Percentiles rank a stretch among this genome's conserved stretches.
These are phyloP conservation scores for Aspergillus avenaceus DNA, from an alignment of 495 filamentous ascomycete genomes.

Conservation along the genomic window DNA sequence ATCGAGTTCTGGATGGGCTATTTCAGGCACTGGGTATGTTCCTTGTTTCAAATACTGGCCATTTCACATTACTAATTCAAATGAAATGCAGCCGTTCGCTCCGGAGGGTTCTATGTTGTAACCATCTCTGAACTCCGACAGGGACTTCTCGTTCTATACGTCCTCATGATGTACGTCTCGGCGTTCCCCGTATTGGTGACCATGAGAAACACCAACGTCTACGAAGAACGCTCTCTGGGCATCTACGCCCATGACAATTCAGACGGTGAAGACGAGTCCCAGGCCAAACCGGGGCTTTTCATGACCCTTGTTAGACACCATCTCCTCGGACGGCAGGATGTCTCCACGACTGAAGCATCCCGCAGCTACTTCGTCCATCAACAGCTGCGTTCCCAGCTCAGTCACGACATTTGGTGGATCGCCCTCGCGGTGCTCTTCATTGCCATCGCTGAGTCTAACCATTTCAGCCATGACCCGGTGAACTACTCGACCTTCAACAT, in stretches of 20 bases:
- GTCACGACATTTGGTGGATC: constrained; percentile 87
- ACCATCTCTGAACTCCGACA: constrained; percentile 65
- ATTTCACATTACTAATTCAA: constrained; percentile 6
- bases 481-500: constrained; percentile 79
- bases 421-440: constrained; percentile 70
- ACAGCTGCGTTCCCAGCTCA: constrained; percentile 73
- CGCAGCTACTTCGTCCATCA: constrained; percentile 55
- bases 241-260: constrained; percentile 50
- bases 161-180: constrained; percentile 88
- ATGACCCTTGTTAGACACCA: constrained; percentile 25
- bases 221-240: constrained; percentile 70
- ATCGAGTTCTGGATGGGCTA: constrained; percentile 69
- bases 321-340: constrained; percentile 24
- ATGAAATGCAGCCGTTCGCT: constrained; percentile 56
- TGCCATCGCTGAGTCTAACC: constrained; percentile 63
- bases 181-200: constrained; percentile 56
- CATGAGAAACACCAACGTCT: constrained; percentile 69
- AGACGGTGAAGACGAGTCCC: constrained; percentile 11
- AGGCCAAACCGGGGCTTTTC: constrained; percentile 14
- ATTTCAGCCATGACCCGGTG: constrained; percentile 63
- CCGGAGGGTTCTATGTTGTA: constrained; percentile 82
- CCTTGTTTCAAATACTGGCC: too few relatives aligned
- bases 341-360: constrained; percentile 25
- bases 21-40: constrained; percentile 66
- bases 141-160: constrained; percentile 73